Percentiles rank a stretch among this genome's conserved stretches.
Conservation (phyloP, 164 flowering plant species). For the Vitis rotundifolia region DNA sequence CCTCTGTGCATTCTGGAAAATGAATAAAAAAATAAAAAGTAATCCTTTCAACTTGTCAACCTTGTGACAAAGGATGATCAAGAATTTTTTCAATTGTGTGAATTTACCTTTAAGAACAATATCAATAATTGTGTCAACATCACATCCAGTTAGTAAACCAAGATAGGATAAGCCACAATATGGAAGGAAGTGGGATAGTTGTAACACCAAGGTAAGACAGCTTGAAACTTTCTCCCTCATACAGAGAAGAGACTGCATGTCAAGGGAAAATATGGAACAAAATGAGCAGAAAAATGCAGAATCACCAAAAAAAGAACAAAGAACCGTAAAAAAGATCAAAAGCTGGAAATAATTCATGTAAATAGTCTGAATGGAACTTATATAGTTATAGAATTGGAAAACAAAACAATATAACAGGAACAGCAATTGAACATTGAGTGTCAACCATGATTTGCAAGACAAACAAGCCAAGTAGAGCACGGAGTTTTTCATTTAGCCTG, state of each 20-base stretch:
- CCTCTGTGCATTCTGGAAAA: conserved; percentile 34
- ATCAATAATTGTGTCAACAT: conserved; percentile 37
- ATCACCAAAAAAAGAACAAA: too few species aligned
- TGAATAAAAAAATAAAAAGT: conserved; percentile 2
- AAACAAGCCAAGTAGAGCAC: conserved; percentile 71
- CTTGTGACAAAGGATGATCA: too few species aligned
- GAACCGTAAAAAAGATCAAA: too few species aligned
- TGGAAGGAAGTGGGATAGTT: conserved; percentile 51
- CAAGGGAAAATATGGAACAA: background rate
- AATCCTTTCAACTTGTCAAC: background rate
- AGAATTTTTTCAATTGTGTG: background rate
- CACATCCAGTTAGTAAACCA: conserved; percentile 61
- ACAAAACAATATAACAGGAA: conserved; percentile 1
- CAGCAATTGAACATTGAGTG: conserved; percentile 3
- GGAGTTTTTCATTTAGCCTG: conserved; percentile 42
- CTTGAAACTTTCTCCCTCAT: conserved; percentile 26
- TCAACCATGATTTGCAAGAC: conserved; percentile 73
- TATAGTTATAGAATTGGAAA: background rate
- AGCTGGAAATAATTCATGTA: background rate
- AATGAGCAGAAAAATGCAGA: too few species aligned
- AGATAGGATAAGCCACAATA: conserved; percentile 68
- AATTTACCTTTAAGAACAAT: conserved; percentile 50
- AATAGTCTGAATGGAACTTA: background rate
- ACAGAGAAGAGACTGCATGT: conserved; percentile 66
- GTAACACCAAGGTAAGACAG: conserved; percentile 35